Conservation (phyloP, 1,139 yeast species). For the Tardiomyces digboiensis region DNA sequence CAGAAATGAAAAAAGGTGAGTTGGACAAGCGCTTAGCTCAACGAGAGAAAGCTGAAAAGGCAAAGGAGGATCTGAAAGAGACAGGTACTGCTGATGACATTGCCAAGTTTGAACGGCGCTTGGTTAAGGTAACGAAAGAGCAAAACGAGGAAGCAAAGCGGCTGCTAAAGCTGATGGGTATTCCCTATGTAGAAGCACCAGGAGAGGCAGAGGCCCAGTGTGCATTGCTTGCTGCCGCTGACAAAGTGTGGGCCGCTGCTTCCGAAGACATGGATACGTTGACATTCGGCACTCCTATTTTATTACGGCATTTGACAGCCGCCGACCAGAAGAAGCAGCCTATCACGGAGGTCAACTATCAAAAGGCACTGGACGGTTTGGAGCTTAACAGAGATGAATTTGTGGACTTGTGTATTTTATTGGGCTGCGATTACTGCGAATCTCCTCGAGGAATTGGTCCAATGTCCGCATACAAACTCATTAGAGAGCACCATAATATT, state of each 20-base stretch:
- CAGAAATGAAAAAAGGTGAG: conserved; percentile 87
- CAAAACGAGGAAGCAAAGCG: conserved; percentile 93
- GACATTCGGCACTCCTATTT: conserved; percentile 78
- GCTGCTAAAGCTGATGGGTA: conserved; percentile 80
- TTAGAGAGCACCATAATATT: conserved; percentile 73
- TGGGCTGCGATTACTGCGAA: conserved; percentile 97
- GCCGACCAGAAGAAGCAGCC: conserved; percentile 93
- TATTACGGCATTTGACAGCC: conserved; percentile 84
- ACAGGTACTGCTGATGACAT: conserved; percentile 73
- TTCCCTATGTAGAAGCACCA: conserved; percentile 89
- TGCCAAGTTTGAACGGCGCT: conserved; percentile 71
- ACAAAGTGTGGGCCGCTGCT: conserved; percentile 90
- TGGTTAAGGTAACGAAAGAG: conserved; percentile 78
- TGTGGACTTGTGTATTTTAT: conserved; percentile 81
- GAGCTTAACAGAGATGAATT: conserved; percentile 66
- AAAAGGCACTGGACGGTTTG: conserved; percentile 63
- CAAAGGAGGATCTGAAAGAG: conserved; percentile 64
- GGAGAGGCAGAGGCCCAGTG: conserved; percentile 99
- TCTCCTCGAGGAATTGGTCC: conserved; percentile 96
- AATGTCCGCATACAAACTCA: conserved; percentile 80
- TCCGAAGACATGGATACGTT: conserved; percentile 99
- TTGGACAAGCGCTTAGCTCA: conserved; percentile 74
- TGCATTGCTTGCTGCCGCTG: conserved; percentile 82
- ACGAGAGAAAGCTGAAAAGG: conserved; percentile 75
- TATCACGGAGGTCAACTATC: conserved; percentile 70